phyloP scores from a whole-genome alignment of 805 yeast genomes.

The Metschnikowia gruessii region DNA sequence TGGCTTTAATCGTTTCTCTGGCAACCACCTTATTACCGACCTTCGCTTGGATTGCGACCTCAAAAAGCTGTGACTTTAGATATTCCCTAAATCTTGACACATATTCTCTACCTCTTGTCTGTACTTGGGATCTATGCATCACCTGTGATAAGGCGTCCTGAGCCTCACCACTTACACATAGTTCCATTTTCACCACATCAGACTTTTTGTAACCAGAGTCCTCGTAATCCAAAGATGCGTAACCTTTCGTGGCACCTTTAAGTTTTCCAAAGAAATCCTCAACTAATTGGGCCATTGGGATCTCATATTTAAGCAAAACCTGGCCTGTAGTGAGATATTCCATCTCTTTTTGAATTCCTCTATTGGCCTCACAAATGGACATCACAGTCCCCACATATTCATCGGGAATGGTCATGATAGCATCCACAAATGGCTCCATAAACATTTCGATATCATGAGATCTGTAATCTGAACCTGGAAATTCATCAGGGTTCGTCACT shows the following conservation, averaged over 20 bases:
- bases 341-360: slow-evolving; percentile 81
- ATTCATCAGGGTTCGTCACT: slow-evolving; percentile 88
- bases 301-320: slow-evolving; percentile 69
- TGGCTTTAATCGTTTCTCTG: slow-evolving; percentile 89
- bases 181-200: slow-evolving; percentile 81
- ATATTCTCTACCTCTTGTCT: slow-evolving; percentile 71
- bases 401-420: slow-evolving; percentile 84
- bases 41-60: slow-evolving; percentile 87
- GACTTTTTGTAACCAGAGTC: slow-evolving; percentile 83
- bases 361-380: slow-evolving; percentile 74
- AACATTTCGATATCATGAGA: slow-evolving; percentile 48
- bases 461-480: slow-evolving; percentile 60
- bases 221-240: slow-evolving; percentile 92
- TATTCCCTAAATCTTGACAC: slow-evolving; percentile 79
- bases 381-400: slow-evolving; percentile 88
- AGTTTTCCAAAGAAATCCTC: slow-evolving; percentile 95
- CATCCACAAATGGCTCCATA: slow-evolving; percentile 87
- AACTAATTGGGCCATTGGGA: slow-evolving; percentile 86
- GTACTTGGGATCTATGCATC: slow-evolving; percentile 78
- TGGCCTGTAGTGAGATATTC: slow-evolving; percentile 78
- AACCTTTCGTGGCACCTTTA: slow-evolving; percentile 86
- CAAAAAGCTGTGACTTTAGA: slow-evolving; percentile 79
- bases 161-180: slow-evolving; percentile 82
- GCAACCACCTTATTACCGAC: slow-evolving; percentile 80
- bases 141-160: slow-evolving; percentile 92